phyloP scores from a whole-genome alignment of 2,329 filamentous ascomycete species.

The Hymenoscyphus fructigenus region DNA sequence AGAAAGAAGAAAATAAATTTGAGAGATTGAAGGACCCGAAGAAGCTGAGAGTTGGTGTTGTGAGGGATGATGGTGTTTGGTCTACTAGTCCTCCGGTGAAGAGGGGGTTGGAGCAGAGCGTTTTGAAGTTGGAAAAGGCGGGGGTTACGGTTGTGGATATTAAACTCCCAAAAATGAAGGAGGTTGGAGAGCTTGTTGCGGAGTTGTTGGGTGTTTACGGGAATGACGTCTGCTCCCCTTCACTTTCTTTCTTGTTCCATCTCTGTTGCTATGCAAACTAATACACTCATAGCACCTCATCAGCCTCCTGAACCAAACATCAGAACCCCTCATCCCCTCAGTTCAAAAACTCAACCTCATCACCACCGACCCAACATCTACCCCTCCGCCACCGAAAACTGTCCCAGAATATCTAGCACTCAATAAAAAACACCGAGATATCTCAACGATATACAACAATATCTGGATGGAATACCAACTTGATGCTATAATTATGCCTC shows the following conservation, averaged over 20 bases:
- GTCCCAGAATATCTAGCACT: not conserved
- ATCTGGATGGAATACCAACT: slow-evolving; percentile 20
- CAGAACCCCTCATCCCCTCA: not conserved
- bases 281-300: not conserved
- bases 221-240: not conserved
- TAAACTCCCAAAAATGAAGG: no score
- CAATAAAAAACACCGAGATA: not conserved
- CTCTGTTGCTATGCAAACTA: no score
- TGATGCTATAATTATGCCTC: slow-evolving; percentile 55
- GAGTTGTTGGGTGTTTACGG: not conserved
- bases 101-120: not conserved
- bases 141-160: not conserved
- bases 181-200: not conserved
- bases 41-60: not conserved
- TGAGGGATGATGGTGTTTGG: not conserved
- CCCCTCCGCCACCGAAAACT: not conserved
- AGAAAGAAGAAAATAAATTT: not conserved
- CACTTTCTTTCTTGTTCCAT: not conserved
- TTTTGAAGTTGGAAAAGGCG: not conserved
- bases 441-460: not conserved
- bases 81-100: not conserved
- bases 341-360: not conserved
- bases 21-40: not conserved
- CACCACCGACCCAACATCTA: not conserved
- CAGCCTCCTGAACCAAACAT: not conserved